Conservation (phyloP, 2,329 filamentous ascomycete genomes). For the Cercospora sp. region DNA sequence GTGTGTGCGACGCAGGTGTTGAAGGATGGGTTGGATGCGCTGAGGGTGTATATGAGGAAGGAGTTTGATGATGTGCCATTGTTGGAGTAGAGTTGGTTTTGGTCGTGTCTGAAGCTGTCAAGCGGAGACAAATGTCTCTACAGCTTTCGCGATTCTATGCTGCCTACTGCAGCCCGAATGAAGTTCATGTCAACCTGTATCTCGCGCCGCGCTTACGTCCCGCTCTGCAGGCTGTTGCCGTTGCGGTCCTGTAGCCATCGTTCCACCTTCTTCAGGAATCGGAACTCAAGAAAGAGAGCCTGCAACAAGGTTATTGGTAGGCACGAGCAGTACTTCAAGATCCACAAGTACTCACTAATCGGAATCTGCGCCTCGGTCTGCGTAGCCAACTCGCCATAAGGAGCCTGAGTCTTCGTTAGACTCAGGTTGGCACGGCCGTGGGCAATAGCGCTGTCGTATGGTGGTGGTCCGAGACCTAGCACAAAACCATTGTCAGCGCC, state of each 20-base stretch:
- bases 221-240: neutral
- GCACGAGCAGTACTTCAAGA: too few species aligned
- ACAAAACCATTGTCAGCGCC: neutral
- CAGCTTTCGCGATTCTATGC: neutral
- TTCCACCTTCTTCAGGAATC: neutral
- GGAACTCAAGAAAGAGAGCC: neutral
- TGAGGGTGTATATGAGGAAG: constrained; percentile 57
- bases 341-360: constrained; percentile 20
- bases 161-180: neutral
- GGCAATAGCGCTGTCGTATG: constrained; percentile 29
- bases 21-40: constrained; percentile 60
- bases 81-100: constrained; percentile 16
- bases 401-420: constrained; percentile 19
- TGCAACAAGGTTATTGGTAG: too few species aligned
- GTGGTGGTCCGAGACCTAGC: constrained; percentile 15
- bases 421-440: constrained; percentile 23
- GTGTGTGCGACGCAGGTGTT: constrained; percentile 70
- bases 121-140: neutral
- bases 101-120: neutral
- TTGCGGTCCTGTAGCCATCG: neutral
- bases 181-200: neutral
- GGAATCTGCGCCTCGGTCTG: constrained; percentile 22
- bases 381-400: constrained; percentile 21
- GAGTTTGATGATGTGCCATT: constrained; percentile 54
- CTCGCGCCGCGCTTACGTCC: neutral